Evolutionary conservation across 129 eudicot species (phyloP), one percentile per base, ranked within the genome.

Genomic region (Chrysanthemum lavandulifolium): DNA sequence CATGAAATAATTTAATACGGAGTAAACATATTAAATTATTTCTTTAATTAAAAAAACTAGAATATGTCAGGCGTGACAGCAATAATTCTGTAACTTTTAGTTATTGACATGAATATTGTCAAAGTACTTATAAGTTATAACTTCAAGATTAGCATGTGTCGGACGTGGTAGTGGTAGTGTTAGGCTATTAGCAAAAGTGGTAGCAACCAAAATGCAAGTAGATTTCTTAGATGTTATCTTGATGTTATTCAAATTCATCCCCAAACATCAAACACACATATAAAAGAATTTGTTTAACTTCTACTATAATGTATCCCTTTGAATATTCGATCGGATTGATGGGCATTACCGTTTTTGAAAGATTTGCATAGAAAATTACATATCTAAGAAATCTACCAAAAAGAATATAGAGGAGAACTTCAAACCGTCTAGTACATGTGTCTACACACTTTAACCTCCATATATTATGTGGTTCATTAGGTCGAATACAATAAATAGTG

Each of bases 41-140:
- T 31, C 7, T 12, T 67, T 2, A 29, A 13, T 10, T 59, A 59
- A 49, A 16, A 60, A 60, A 58, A 68, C 51, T 48, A 56, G 15
- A 12, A 76, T 25, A 60, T 69, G 61, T 31, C 11, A 76, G n/a
- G 23, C 19, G 23, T 25, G 57, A 14, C 49, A 48, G n/a, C 49
- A 14, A 15, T 48, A 49, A 58, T 48, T 76, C 12, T n/a, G 45
- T 27, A 47, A 54, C 31, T 48, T 49, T 14, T 60, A 69, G 18
- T 4, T 57, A 2, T 47, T 15, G 23, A 10, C 25, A 45, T 15
- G n/a, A 40, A 6, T 55, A 74, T 31, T 31, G 43, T 64, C 57
- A 65, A 14, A 19, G 15, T 66, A 36, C 0, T 65, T 40, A n/a
- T 19, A 19, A 19, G 21, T 19, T 19, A 19, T 53, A 21, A 40